phyloP scores from a whole-genome alignment of 2,329 filamentous ascomycete genomes.

The Sclerotinia minor region DNA sequence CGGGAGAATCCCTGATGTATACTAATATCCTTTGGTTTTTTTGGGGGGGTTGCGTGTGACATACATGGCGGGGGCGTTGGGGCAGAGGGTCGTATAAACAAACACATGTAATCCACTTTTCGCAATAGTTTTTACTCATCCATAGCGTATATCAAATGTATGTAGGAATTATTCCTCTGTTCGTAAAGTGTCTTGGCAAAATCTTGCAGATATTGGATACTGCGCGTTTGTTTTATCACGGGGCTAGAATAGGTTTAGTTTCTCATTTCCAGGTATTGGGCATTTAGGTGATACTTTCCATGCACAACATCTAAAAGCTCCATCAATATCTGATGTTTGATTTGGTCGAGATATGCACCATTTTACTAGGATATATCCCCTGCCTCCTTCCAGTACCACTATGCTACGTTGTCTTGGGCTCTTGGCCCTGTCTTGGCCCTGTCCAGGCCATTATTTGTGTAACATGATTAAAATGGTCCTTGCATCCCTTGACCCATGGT shows the following conservation, averaged over 20 bases:
- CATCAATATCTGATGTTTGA: background rate
- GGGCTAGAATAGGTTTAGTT: background rate
- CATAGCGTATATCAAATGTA: background rate
- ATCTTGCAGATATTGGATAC: background rate
- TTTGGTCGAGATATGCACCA: background rate
- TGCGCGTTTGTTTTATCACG: background rate
- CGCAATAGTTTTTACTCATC: background rate
- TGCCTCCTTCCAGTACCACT: conserved; percentile 3
- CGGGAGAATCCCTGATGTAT: conserved; percentile 40
- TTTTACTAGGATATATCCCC: conserved; percentile 4
- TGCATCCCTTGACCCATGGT: too few species aligned
- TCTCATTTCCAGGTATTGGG: background rate
- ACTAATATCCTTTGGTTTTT: conserved; percentile 24
- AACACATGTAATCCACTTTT: background rate
- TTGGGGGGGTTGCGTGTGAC: background rate
- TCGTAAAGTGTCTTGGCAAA: background rate
- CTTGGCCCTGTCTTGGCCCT: too few species aligned
- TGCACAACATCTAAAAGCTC: conserved; percentile 14
- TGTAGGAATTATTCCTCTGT: background rate
- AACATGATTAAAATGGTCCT: too few species aligned
- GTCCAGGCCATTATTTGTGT: too few species aligned
- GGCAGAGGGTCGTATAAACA: background rate
- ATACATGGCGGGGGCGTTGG: background rate
- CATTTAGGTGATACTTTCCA: background rate
- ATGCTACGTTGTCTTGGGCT: background rate